Conservation (phyloP, 148 eudicot genomes). For the Persicaria tinctoria region DNA sequence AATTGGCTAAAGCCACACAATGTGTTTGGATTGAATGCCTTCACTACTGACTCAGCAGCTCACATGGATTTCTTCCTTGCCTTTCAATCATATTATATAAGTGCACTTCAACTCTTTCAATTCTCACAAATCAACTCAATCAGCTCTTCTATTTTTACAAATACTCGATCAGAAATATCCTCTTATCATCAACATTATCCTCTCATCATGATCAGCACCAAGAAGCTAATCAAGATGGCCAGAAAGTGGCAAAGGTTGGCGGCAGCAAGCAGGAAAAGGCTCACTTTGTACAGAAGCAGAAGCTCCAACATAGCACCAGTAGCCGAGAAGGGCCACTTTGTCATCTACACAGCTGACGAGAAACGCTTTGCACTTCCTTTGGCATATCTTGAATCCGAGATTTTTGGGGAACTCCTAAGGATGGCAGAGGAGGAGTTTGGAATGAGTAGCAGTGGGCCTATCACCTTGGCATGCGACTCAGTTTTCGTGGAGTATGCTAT, state of each 20-base stretch:
- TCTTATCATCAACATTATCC: too few relatives aligned
- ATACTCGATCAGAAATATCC: too few relatives aligned
- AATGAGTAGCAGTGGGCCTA: neutral
- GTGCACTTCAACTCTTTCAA: too few relatives aligned
- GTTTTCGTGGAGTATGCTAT: slow-evolving; percentile 12
- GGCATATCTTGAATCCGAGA: slow-evolving; percentile 2
- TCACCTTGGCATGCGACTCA: slow-evolving; percentile 15
- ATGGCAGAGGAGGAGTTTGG: slow-evolving; percentile 15
- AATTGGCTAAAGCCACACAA: too few relatives aligned
- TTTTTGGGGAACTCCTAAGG: slow-evolving; percentile 1
- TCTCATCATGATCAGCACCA: slow-evolving; percentile 1
- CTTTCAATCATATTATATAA: too few relatives aligned
- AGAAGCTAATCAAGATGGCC: slow-evolving; percentile 7
- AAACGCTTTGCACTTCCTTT: slow-evolving; percentile 15
- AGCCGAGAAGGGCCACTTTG: slow-evolving; percentile 10
- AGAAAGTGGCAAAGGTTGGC: neutral
- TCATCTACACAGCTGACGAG: slow-evolving; percentile 6
- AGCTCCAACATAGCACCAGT: neutral
- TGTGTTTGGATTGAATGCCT: too few relatives aligned
- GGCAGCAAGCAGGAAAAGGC: slow-evolving; percentile 8
- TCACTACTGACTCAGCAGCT: too few relatives aligned
- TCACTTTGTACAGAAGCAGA: neutral
- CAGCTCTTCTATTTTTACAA: too few relatives aligned
- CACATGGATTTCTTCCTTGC: too few relatives aligned
- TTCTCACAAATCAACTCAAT: too few relatives aligned